Base-by-base conservation (phyloP, 179 eudicot genomes). In the Beta corolliflora region DNA sequence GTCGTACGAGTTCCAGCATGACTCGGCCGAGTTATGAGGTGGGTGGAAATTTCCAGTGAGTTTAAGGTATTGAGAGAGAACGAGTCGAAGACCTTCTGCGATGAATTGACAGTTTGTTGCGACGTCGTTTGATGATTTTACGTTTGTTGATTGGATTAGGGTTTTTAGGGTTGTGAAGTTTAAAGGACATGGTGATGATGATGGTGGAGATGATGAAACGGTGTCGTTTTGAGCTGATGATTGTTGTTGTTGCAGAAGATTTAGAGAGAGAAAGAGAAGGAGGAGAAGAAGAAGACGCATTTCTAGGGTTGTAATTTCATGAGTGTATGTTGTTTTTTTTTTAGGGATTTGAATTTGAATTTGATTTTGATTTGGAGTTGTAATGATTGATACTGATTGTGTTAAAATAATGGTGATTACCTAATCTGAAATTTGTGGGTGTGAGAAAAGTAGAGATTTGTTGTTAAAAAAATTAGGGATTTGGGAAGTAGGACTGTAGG, bases 1-100 rank as follows among this genome's bases (percentile, higher is more conserved):
- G 65, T 91, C 89, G 79, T 88, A 92, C 14, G 85, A 61, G 44
- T 54, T 18, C 97, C 97, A 93, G 86, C 98, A 93, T 9, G 97
- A 83, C 36, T 88, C 90, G 73, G 97, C 83, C 13, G 93, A 71
- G 80, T 56, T 67, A 25, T 64, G 59, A 1, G 97, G 91, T 0
- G 97, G 95, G 41, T 92, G 79, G 84, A 95, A 95, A 3, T 36
- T 36, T 36, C 3, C 81, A 73, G 58, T 73, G 68, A 25, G 93
- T 88, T 87, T 87, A 81, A 95, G 97, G 68, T 90, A 90, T 46
- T 87, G 86, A 5, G 98, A 85, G 15, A 88, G 84, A n/a, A 95
- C 97, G 11, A 95, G 83, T 0, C 94, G 89, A 71, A 95, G 87
- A 4, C 93, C 91, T 70, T 90, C 91, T 0, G 73, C 85, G 78